phyloP scores from a whole-genome alignment of 257 asterid genomes.

The Ehretia macrophylla region DNA sequence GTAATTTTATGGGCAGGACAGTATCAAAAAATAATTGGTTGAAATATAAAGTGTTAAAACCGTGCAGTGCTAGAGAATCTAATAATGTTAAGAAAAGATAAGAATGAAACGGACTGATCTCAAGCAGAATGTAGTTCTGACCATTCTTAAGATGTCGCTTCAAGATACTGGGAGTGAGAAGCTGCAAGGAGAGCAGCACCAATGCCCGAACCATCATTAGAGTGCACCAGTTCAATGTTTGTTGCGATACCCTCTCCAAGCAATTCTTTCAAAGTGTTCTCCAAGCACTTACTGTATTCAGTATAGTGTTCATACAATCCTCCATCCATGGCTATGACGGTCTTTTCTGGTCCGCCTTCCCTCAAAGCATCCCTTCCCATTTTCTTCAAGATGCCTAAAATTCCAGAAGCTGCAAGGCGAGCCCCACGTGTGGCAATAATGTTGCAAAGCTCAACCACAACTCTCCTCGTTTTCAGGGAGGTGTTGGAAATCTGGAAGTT shows the following conservation, averaged over 20 bases:
- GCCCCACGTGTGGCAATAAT: conserved; percentile 74
- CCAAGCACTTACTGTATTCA: conserved; percentile 52
- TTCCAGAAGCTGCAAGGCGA: conserved; percentile 79
- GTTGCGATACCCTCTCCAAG: conserved; percentile 44
- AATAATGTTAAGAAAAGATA: neutral
- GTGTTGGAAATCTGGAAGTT: conserved; percentile 48
- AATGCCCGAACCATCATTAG: conserved; percentile 82
- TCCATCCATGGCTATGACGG: conserved; percentile 81
- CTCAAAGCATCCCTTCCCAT: conserved; percentile 54
- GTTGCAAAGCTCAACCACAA: conserved; percentile 57
- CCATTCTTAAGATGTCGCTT: conserved; percentile 21
- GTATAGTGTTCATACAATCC: conserved; percentile 74
- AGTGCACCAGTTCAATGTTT: conserved; percentile 48
- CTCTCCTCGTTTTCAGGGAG: conserved; percentile 49
- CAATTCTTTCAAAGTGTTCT: conserved; percentile 50
- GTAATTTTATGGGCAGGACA: neutral
- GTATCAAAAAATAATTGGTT: neutral
- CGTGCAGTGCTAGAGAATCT: neutral
- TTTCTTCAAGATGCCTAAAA: conserved; percentile 67
- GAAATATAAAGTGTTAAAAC: neutral
- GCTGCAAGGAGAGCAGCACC: conserved; percentile 95
- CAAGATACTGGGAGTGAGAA: conserved; percentile 48
- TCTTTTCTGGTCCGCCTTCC: conserved; percentile 39
- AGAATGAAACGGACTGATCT: neutral
- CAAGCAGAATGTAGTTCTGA: conserved; percentile 1